Conservation (phyloP, 345 rosid species). For the Eucalyptus polybractea region DNA sequence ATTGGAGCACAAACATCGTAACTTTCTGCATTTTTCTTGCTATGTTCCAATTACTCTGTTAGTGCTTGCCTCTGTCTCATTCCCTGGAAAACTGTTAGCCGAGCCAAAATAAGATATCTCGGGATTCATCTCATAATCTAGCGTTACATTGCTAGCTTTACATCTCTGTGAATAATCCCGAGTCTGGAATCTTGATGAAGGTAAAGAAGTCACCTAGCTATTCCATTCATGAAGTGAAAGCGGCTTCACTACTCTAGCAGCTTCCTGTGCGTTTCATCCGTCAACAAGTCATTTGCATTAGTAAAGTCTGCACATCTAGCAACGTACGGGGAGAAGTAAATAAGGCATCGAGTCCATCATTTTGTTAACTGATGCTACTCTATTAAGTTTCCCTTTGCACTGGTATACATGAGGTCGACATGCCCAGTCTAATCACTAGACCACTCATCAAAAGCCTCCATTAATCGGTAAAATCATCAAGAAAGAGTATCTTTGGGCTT, state of each 20-base stretch:
- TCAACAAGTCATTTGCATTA: background rate
- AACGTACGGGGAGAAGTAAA: background rate
- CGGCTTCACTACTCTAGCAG: background rate
- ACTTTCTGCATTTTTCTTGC: background rate
- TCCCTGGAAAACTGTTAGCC: conserved; percentile 7
- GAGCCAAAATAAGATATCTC: background rate
- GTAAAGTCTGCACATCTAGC: background rate
- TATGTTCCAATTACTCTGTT: conserved; percentile 17
- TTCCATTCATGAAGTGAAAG: background rate
- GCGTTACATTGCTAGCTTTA: background rate
- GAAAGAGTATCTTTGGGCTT: background rate
- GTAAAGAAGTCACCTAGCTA: background rate
- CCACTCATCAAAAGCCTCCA: background rate
- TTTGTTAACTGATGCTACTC: background rate
- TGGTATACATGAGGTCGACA: background rate
- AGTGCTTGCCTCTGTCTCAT: conserved; percentile 10
- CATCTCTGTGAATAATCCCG: background rate
- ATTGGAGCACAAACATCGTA: background rate
- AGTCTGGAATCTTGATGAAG: background rate
- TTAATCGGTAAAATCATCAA: background rate
- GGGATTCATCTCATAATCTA: background rate
- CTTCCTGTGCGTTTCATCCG: background rate
- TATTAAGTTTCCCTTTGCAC: background rate
- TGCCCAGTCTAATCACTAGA: background rate
- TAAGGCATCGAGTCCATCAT: background rate